phyloP scores from a whole-genome alignment of 176 grass and related monocot genomes.

The Otatea glauca region DNA sequence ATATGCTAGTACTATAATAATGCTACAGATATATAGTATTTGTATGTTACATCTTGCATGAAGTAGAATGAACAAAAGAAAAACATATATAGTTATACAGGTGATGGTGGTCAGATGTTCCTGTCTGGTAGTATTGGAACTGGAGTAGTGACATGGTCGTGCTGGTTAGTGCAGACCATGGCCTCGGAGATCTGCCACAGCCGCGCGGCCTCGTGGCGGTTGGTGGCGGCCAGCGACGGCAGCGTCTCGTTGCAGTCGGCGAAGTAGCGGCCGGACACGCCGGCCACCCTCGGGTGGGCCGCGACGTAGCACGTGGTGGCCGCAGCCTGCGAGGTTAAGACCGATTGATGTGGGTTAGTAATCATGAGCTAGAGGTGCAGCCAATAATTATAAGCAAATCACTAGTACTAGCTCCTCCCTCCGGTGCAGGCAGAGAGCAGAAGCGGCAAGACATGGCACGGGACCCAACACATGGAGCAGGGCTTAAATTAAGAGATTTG shows the following conservation, averaged over 20 bases:
- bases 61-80: background rate
- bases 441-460: background rate
- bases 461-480: slow-evolving; percentile 41
- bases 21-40: background rate
- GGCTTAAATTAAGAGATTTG: slow-evolving; percentile 19
- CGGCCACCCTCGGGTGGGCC: slow-evolving; percentile 66
- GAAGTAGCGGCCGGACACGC: slow-evolving; percentile 85
- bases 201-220: slow-evolving; percentile 56
- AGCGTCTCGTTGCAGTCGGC: slow-evolving; percentile 94
- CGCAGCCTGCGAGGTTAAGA: slow-evolving; percentile 58
- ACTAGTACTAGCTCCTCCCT: background rate
- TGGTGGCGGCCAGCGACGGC: slow-evolving; percentile 69
- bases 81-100: background rate
- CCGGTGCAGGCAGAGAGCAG: background rate
- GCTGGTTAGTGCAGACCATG: slow-evolving; percentile 25
- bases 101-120: background rate
- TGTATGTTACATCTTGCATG: slow-evolving; percentile 11
- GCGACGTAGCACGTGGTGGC: slow-evolving; percentile 97
- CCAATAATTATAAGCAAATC: background rate
- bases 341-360: background rate
- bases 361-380: slow-evolving; percentile 21
- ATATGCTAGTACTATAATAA: background rate
- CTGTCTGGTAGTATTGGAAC: background rate
- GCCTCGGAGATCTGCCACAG: slow-evolving; percentile 69
- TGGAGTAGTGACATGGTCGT: too few species aligned